Evolutionary conservation across 805 yeast species (phyloP).

Genomic region (Sugiyamaella chiloensis): DNA sequence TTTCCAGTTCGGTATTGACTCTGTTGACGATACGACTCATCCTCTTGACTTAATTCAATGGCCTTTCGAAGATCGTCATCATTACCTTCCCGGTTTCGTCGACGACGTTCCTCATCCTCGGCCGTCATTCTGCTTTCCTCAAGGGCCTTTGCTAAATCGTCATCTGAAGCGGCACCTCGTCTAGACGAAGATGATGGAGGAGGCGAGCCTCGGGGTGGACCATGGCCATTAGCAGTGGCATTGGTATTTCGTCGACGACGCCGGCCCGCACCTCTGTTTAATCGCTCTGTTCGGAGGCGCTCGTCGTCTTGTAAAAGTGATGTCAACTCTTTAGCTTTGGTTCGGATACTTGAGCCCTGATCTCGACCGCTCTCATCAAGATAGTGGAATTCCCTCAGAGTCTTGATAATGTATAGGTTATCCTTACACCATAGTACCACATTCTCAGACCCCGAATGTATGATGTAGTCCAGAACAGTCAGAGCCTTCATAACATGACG

Average conservation of each 20-base stretch:
- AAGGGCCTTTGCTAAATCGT: constrained; percentile 73
- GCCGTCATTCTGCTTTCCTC: constrained; percentile 80
- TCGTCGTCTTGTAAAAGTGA: constrained; percentile 78
- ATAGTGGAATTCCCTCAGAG: constrained; percentile 84
- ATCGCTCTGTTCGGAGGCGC: constrained; percentile 68
- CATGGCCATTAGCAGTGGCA: constrained; percentile 22
- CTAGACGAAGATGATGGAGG: not conserved
- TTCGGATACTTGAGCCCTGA: constrained; percentile 84
- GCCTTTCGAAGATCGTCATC: constrained; percentile 70
- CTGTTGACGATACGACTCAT: constrained; percentile 58
- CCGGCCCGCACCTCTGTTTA: constrained; percentile 31
- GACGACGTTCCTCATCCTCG: constrained; percentile 69
- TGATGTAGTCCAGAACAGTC: constrained; percentile 83
- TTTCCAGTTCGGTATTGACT: constrained; percentile 10
- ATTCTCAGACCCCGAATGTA: constrained; percentile 80
- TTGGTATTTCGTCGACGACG: constrained; percentile 18
- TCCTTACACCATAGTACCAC: constrained; percentile 91
- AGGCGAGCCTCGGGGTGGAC: constrained; percentile 10
- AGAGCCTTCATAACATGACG: constrained; percentile 90
- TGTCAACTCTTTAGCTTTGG: constrained; percentile 86
- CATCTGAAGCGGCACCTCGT: constrained; percentile 44
- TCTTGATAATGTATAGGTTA: constrained; percentile 81
- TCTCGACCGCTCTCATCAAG: constrained; percentile 74
- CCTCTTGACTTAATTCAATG: constrained; percentile 67
- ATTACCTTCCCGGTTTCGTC: constrained; percentile 38